Percentiles rank a stretch among this genome's conserved stretches.
These are phyloP conservation scores for Carex parvula DNA, from an alignment of 176 grass and related monocot genomes.

Conservation along the genomic window DNA sequence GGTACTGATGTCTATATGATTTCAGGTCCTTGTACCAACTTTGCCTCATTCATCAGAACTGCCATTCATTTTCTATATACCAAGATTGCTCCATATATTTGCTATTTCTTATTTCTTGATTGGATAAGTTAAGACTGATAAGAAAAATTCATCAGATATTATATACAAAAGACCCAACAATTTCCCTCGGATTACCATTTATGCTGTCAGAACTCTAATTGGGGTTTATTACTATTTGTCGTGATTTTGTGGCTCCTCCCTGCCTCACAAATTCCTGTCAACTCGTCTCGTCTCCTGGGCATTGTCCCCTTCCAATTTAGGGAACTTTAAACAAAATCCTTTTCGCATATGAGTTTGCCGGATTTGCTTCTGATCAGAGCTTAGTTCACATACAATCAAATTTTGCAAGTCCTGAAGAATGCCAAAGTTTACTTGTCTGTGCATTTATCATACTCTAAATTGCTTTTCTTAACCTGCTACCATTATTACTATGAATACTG, in stretches of 20 bases:
- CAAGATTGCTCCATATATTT: too few relatives aligned
- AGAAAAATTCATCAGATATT: neutral
- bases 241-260: neutral
- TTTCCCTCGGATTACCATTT: neutral
- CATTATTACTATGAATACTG: neutral
- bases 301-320: neutral
- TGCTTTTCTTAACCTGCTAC: neutral
- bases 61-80: neutral
- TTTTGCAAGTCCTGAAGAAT: neutral
- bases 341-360: neutral
- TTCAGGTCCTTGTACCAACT: neutral
- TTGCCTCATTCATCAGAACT: neutral
- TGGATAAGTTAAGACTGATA: neutral
- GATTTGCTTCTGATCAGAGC: neutral
- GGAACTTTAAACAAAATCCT: neutral
- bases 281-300: neutral
- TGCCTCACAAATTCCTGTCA: neutral
- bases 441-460: neutral
- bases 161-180: constrained; percentile 7
- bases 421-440: neutral
- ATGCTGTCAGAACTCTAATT: neutral
- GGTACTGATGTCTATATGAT: neutral
- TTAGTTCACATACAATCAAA: neutral
- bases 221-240: neutral
- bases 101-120: neutral